These are phyloP conservation scores for Fusarium acutatum DNA, from an alignment of 2,329 filamentous ascomycete genomes.

Conservation along the genomic window DNA sequence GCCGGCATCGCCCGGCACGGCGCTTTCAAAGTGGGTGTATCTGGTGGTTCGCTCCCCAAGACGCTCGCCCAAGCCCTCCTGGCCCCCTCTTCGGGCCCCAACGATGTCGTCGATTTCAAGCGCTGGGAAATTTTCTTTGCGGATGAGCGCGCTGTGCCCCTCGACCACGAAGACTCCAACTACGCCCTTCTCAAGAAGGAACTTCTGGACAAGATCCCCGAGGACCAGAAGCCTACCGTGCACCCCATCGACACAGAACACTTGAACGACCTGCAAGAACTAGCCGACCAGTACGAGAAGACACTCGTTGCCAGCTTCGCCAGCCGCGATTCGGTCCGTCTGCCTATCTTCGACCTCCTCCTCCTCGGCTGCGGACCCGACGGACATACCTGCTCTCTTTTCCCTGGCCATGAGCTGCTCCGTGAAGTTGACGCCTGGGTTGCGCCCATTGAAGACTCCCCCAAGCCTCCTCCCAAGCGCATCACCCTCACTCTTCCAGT, in stretches of 20 bases:
- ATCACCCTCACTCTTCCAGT: constrained; percentile 95
- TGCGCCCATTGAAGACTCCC: constrained; percentile 88
- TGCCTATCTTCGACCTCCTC: constrained; percentile 94
- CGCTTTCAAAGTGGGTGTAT: constrained; percentile 90
- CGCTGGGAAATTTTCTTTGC: constrained; percentile 99
- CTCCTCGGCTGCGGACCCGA: constrained; percentile 94
- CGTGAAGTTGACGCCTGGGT: constrained; percentile 93
- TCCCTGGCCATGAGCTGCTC: constrained; percentile 87
- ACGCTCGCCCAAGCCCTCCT: constrained; percentile 87
- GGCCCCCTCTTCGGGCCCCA: constrained; percentile 54
- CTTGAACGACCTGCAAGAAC: constrained; percentile 84
- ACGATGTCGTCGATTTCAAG: constrained; percentile 77
- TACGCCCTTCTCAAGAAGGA: constrained; percentile 88
- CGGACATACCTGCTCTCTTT: constrained; percentile 96
- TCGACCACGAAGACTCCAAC: constrained; percentile 94
- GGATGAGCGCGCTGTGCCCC: constrained; percentile 93
- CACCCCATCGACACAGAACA: constrained; percentile 75
- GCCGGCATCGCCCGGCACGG: constrained; percentile 81
- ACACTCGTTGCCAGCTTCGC: constrained; percentile 86
- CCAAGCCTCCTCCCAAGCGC: constrained; percentile 89
- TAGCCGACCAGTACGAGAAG: constrained; percentile 94
- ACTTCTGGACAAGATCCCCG: constrained; percentile 86
- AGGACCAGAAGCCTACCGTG: constrained; percentile 72
- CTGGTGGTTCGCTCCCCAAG: constrained; percentile 90
- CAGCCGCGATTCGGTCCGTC: constrained; percentile 88